These are phyloP conservation scores for Daedaleopsis sinensis DNA, from an alignment of 768 basidiomycete genomes.

Conservation along the genomic window DNA sequence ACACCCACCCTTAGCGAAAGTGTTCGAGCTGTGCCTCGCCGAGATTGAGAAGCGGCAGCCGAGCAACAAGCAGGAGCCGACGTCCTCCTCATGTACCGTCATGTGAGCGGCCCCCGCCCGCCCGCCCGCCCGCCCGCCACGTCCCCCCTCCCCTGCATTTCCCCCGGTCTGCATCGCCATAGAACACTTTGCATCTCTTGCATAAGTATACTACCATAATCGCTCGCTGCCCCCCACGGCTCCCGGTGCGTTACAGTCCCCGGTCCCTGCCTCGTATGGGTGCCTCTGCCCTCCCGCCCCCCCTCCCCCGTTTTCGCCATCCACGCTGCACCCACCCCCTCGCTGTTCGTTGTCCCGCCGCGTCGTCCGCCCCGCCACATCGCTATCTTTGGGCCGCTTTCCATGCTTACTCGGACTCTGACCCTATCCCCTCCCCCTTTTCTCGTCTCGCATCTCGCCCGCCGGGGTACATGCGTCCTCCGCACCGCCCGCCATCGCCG, in stretches of 20 bases:
- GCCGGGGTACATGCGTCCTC: too few species aligned
- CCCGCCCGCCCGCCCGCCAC: neutral
- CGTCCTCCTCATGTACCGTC: constrained; percentile 49
- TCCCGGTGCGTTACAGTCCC: constrained; percentile 7
- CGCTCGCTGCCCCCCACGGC: constrained; percentile 9
- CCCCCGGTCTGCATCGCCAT: constrained; percentile 15
- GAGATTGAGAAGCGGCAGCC: constrained; percentile 82
- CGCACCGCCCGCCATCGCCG: too few species aligned
- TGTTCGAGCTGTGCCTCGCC: constrained; percentile 81
- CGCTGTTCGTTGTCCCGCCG: constrained; percentile 14
- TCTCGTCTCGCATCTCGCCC: neutral
- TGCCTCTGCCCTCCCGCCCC: constrained; percentile 8
- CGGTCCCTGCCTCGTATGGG: constrained; percentile 4
- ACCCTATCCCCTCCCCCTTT: constrained; percentile 8
- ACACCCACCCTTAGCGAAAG: constrained; percentile 55
- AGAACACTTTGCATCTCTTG: constrained; percentile 18
- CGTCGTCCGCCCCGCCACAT: constrained; percentile 5
- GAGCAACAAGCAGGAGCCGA: constrained; percentile 46
- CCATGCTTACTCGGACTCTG: constrained; percentile 26
- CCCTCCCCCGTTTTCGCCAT: constrained; percentile 7
- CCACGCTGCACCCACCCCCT: neutral
- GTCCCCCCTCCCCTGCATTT: neutral
- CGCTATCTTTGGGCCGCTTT: constrained; percentile 21
- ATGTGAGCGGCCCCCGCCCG: constrained; percentile 46
- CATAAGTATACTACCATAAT: constrained; percentile 19